phyloP scores from a whole-genome alignment of 495 filamentous ascomycete species.

The Trichocladium antarcticum region DNA sequence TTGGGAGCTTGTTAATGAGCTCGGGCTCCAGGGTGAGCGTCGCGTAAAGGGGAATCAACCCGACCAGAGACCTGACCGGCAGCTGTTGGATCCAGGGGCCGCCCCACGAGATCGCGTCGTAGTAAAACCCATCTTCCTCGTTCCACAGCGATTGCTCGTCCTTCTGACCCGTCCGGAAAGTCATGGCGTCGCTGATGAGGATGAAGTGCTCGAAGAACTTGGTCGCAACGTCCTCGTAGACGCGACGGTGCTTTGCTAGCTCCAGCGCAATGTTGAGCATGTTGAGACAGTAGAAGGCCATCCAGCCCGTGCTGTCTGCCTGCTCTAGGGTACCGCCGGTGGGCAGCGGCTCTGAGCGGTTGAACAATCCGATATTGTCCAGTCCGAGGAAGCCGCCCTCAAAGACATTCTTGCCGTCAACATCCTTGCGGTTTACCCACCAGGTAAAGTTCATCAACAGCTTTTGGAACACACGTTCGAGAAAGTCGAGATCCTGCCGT shows the following conservation, averaged over 20 bases:
- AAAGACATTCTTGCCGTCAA: slow-evolving; percentile 88
- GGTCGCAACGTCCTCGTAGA: slow-evolving; percentile 93
- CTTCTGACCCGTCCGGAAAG: slow-evolving; percentile 65
- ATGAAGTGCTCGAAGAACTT: slow-evolving; percentile 99
- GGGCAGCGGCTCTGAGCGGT: slow-evolving; percentile 90
- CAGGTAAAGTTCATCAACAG: slow-evolving; percentile 93
- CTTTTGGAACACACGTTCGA: slow-evolving; percentile 95
- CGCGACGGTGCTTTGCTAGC: slow-evolving; percentile 88
- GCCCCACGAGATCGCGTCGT: slow-evolving; percentile 93
- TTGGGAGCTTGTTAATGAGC: slow-evolving; percentile 79
- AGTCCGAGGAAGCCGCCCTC: slow-evolving; percentile 94
- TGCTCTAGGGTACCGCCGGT: slow-evolving; percentile 90
- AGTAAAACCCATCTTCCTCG: slow-evolving; percentile 92
- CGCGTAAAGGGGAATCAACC: slow-evolving; percentile 84
- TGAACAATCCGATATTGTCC: slow-evolving; percentile 95
- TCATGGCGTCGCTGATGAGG: slow-evolving; percentile 96
- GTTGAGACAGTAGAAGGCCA: slow-evolving; percentile 89
- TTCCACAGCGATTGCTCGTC: slow-evolving; percentile 83
- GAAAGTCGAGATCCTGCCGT: slow-evolving; percentile 84
- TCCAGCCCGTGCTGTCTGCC: slow-evolving; percentile 96
- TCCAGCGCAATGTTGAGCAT: slow-evolving; percentile 97
- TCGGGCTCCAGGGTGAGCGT: slow-evolving; percentile 88
- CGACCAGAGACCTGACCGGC: slow-evolving; percentile 81
- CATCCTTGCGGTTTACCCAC: slow-evolving; percentile 97
- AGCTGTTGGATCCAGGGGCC: slow-evolving; percentile 87